A percentile compares a stretch with the other conserved stretches of the same genome.
Conservation (phyloP, 208 protist species). For the Crithidia mellificae region DNA sequence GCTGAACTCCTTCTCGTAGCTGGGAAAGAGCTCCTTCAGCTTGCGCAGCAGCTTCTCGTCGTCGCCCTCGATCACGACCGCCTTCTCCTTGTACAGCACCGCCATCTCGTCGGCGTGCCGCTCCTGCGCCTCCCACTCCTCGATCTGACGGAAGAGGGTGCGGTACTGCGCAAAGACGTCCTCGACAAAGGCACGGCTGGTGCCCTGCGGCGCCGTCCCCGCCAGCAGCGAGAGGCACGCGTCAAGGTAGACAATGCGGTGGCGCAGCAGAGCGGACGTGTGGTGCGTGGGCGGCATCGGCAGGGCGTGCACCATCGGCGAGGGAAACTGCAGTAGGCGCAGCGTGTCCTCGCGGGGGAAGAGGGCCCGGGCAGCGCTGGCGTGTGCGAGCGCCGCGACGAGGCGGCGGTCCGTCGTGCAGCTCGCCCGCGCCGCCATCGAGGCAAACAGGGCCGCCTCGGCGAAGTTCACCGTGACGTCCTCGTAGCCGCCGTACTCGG, state of each 20-base stretch:
- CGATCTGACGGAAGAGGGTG: constrained; percentile 63
- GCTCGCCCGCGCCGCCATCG: constrained; percentile 61
- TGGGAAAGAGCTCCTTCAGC: constrained; percentile 92
- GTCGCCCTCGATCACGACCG: constrained; percentile 87
- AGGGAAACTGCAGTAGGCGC: constrained; percentile 70
- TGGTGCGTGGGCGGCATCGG: constrained; percentile 36
- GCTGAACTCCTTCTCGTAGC: constrained; percentile 91
- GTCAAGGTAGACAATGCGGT: constrained; percentile 77
- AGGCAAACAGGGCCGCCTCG: constrained; percentile 72
- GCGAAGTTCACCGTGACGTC: constrained; percentile 83
- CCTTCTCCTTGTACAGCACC: constrained; percentile 92
- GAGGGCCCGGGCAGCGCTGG: constrained; percentile 26
- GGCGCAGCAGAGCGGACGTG: constrained; percentile 39
- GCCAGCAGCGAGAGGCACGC: constrained; percentile 67
- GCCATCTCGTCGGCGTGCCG: constrained; percentile 71
- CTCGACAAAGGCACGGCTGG: constrained; percentile 59
- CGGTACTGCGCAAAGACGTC: constrained; percentile 68
- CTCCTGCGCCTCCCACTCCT: constrained; percentile 83
- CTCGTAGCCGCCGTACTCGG: constrained; percentile 84
- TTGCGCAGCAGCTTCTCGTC: constrained; percentile 89
- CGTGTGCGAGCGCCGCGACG: constrained; percentile 8
- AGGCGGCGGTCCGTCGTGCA: constrained; percentile 30
- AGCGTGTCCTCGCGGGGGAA: constrained; percentile 51
- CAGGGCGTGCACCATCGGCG: constrained; percentile 25
- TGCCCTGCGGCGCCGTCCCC: constrained; percentile 47